These are phyloP conservation scores for Dendrocalamus sinicus DNA, from an alignment of 176 grass and related monocot genomes.

Conservation along the genomic window DNA sequence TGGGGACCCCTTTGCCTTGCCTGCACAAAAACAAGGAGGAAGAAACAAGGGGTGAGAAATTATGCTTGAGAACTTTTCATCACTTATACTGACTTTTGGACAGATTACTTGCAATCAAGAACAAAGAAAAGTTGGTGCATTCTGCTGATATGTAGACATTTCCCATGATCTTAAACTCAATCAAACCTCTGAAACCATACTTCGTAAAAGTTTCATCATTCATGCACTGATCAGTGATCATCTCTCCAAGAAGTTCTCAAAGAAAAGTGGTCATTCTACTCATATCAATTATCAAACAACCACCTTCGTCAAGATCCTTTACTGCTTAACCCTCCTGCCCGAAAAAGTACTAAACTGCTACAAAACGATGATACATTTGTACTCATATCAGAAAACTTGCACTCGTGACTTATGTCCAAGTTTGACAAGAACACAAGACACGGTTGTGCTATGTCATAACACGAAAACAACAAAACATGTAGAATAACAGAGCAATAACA, in stretches of 20 bases:
- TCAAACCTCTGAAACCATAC: background rate
- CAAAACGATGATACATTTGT: background rate
- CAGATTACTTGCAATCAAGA: constrained; percentile 15
- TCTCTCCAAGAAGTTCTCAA: background rate
- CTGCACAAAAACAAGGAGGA: constrained; percentile 48
- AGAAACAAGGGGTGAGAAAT: constrained; percentile 37
- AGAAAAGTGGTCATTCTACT: background rate
- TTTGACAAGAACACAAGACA: background rate
- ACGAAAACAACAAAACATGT: background rate
- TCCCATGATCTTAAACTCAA: background rate
- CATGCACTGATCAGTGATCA: background rate
- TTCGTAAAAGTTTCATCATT: background rate
- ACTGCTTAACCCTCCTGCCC: background rate
- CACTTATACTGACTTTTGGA: background rate
- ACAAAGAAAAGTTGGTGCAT: background rate
- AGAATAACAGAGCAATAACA: background rate
- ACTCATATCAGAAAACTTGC: background rate
- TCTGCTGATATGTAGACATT: background rate
- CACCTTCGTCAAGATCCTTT: background rate
- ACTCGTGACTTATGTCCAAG: background rate
- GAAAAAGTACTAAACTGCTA: background rate
- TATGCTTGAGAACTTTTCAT: constrained; percentile 41
- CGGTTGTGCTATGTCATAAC: background rate
- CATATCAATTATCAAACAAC: background rate
- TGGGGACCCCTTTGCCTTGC: constrained; percentile 48